Base-by-base conservation (phyloP, 805 yeast genomes). In the Pichia rugopelliculosa region DNA sequence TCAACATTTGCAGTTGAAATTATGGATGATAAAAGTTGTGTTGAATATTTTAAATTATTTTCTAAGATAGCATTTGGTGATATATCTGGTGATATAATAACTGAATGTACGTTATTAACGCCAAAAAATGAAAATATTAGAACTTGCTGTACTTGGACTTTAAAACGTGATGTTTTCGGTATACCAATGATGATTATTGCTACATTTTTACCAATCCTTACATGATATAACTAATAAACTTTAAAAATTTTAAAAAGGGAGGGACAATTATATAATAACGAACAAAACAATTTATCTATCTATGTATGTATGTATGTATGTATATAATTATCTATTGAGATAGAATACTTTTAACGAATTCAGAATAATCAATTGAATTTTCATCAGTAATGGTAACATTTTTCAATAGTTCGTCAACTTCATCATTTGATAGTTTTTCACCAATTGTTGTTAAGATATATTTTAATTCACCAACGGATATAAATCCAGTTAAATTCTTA, bases 101-200 rank as follows among this genome's bases (percentile, higher is more conserved):
- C 87, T 25, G 86, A 81, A 45, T 91, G 97, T 67, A 82, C 89
- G 0, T 69, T 91, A 34, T 61, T 87, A 39, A 84, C 90, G 0
- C 70, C 74, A 6, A 69, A 71, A 23, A 73, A 73, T 13, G 76
- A 77, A 47, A 63, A 62, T 22, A 76, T 91, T 41, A 72, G 83
- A 44, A 87, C 97, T 0, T 79, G 87, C 25, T 83, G 95, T 57
- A 82, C 86, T 58, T 87, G 96, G 95, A 93, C 98, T 1, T 69
- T 93, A 54, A 89, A 90, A 60, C 73, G 97, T 62, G 98, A 91
- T 61, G 95, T 91, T 17, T 91, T 93, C 67, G 97, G 96, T 9
- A 83, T 91, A 45, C 99, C 99, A 15, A 84, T 93, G 88, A 90
- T 91, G 95, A 84, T 93, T 21, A 77, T 91, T 30, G 98, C 96